Evolutionary conservation across 179 eudicot species (phyloP).

Genomic region (Gypsophila paniculata): DNA sequence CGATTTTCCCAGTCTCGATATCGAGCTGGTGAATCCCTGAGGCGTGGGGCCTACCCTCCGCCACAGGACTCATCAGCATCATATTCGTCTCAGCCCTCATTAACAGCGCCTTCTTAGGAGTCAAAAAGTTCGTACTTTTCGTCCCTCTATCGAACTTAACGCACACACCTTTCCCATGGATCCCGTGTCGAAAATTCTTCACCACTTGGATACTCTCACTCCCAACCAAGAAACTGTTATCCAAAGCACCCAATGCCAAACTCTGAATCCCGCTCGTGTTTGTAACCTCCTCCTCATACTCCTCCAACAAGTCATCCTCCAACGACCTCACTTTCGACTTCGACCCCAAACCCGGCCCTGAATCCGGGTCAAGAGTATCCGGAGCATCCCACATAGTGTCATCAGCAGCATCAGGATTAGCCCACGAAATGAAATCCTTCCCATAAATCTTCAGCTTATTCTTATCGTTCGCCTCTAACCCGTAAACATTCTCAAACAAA

Average conservation of each 20-base stretch:
- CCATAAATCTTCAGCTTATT: constrained; percentile 68
- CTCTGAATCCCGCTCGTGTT: constrained; percentile 64
- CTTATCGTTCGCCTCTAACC: constrained; percentile 47
- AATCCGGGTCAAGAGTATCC: constrained; percentile 37
- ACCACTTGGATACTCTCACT: constrained; percentile 85
- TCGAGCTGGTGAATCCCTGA: constrained; percentile 82
- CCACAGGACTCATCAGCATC: constrained; percentile 82
- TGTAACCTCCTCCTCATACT: constrained; percentile 72
- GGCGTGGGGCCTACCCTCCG: constrained; percentile 66
- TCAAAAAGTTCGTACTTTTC: constrained; percentile 26
- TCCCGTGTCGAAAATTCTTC: constrained; percentile 89
- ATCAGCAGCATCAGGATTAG: constrained; percentile 62
- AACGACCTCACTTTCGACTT: neutral
- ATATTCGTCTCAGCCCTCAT: constrained; percentile 95
- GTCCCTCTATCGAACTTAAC: constrained; percentile 56
- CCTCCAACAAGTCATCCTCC: constrained; percentile 59
- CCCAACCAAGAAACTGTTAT: constrained; percentile 81
- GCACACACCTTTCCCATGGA: constrained; percentile 92
- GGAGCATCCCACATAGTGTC: constrained; percentile 92
- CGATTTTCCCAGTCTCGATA: constrained; percentile 91
- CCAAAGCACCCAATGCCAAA: constrained; percentile 85
- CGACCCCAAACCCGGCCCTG: constrained; percentile 16
- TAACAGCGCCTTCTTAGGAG: constrained; percentile 75
- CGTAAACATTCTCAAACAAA: constrained; percentile 72
- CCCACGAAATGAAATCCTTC: constrained; percentile 76